Evolutionary conservation across 192 early-diverging fungal species (phyloP).

Genomic region (Glomus cerebriforme): DNA sequence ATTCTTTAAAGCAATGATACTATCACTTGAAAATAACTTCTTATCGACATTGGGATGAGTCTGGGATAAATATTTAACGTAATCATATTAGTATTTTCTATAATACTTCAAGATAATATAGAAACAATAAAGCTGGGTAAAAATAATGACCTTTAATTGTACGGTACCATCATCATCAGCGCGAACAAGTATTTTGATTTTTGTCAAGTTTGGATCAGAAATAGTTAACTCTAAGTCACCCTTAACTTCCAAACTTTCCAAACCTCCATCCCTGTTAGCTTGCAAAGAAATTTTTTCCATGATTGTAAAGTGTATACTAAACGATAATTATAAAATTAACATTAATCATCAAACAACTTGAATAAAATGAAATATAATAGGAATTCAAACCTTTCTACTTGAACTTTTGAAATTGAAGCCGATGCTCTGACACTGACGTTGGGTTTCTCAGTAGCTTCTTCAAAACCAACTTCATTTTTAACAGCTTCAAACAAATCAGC

Average conservation of each 20-base stretch:
- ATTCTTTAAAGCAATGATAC: conserved; percentile 80
- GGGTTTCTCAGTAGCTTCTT: conserved; percentile 37
- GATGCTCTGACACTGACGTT: conserved; percentile 1
- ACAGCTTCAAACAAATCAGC: conserved; percentile 80
- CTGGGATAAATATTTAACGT: conserved; percentile 38
- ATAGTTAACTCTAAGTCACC: conserved; percentile 86
- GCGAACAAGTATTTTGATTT: conserved; percentile 65
- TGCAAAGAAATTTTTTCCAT: conserved; percentile 86
- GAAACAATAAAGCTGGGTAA: no score
- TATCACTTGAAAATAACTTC: conserved; percentile 70
- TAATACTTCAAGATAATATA: not conserved
- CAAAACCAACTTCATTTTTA: conserved; percentile 78
- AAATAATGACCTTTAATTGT: conserved; percentile 76
- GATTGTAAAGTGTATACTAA: conserved; percentile 83
- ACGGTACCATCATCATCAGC: conserved; percentile 63
- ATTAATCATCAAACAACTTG: not conserved
- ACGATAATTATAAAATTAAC: conserved; percentile 26
- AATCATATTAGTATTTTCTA: not conserved
- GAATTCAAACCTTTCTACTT: conserved; percentile 8
- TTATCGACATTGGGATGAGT: conserved; percentile 99
- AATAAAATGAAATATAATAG: not conserved
- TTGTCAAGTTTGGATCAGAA: conserved; percentile 62
- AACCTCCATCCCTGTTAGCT: conserved; percentile 87
- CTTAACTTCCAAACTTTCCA: conserved; percentile 92
- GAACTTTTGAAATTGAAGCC: conserved; percentile 30